Conservation (phyloP, 768 basidiomycete species). For the Phanerodontia chrysosporium region DNA sequence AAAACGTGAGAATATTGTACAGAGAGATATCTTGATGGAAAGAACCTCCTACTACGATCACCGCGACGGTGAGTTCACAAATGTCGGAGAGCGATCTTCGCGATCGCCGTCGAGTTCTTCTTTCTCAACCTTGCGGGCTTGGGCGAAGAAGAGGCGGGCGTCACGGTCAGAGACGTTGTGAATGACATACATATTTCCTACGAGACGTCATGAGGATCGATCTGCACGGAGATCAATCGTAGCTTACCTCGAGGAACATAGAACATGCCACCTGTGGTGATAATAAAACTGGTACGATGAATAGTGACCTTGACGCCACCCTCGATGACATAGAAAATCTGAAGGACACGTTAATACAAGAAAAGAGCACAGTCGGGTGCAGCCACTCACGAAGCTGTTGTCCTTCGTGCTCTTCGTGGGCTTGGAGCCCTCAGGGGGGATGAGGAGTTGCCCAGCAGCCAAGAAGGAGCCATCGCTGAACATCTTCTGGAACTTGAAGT, state of each 20-base stretch:
- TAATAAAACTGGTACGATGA: conserved; percentile 71
- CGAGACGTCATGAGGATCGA: background rate
- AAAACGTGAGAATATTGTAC: background rate
- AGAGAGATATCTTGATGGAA: background rate
- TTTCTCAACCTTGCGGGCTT: conserved; percentile 54
- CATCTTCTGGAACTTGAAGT: conserved; percentile 87
- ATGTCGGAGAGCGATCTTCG: background rate
- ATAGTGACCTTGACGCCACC: conserved; percentile 87
- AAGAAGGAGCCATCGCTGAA: conserved; percentile 90
- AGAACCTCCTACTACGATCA: background rate
- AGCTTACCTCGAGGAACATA: conserved; percentile 79
- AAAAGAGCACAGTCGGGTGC: too few relatives aligned
- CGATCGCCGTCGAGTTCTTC: background rate
- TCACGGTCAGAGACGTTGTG: conserved; percentile 81
- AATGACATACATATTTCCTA: conserved; percentile 89
- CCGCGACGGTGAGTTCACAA: background rate
- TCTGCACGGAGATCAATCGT: background rate
- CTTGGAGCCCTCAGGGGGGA: conserved; percentile 79
- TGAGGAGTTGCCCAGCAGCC: conserved; percentile 82
- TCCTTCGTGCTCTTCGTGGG: conserved; percentile 87
- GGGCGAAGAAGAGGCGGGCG: conserved; percentile 87
- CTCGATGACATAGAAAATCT: conserved; percentile 80
- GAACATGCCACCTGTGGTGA: conserved; percentile 83
- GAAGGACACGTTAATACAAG: too few relatives aligned
- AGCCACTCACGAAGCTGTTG: conserved; percentile 77